These are phyloP conservation scores for Lachnellula hyalina DNA, from an alignment of 2,329 filamentous ascomycete species.

Conservation along the genomic window DNA sequence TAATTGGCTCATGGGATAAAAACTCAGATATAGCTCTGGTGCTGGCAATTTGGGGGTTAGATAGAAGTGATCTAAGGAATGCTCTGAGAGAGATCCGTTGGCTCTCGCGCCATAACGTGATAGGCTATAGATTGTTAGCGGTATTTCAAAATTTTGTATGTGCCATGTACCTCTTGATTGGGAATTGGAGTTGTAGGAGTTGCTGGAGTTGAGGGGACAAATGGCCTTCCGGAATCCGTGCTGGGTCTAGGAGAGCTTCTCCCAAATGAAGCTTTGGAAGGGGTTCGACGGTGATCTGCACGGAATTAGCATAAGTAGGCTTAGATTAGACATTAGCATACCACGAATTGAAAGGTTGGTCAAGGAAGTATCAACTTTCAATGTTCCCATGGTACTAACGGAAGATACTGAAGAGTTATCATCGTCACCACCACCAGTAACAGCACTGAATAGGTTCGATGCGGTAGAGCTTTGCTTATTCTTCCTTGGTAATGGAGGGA, in stretches of 20 bases:
- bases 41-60: slow-evolving; percentile 77
- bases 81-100: slow-evolving; percentile 89
- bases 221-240: slow-evolving; percentile 35
- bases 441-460: slow-evolving; percentile 46
- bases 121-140: slow-evolving; percentile 34
- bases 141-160: background rate
- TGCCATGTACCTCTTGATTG: slow-evolving; percentile 13
- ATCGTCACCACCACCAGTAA: slow-evolving; percentile 57
- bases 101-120: slow-evolving; percentile 74
- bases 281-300: slow-evolving; percentile 35
- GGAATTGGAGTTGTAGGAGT: background rate
- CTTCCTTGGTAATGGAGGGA: slow-evolving; percentile 84
- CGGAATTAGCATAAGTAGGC: slow-evolving; percentile 6
- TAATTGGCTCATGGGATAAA: slow-evolving; percentile 65
- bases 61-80: slow-evolving; percentile 78
- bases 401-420: slow-evolving; percentile 72
- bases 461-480: slow-evolving; percentile 75
- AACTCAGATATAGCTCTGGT: slow-evolving; percentile 85
- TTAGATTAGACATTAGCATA: slow-evolving; percentile 17
- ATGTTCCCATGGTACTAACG: slow-evolving; percentile 26
- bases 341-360: slow-evolving; percentile 40
- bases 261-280: slow-evolving; percentile 33
- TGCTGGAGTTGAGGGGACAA: background rate
- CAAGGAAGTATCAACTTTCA: slow-evolving; percentile 15
- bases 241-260: slow-evolving; percentile 40